Base-by-base conservation (phyloP, 2,329 filamentous ascomycete species). In the Scleromitrula shiraiana region DNA sequence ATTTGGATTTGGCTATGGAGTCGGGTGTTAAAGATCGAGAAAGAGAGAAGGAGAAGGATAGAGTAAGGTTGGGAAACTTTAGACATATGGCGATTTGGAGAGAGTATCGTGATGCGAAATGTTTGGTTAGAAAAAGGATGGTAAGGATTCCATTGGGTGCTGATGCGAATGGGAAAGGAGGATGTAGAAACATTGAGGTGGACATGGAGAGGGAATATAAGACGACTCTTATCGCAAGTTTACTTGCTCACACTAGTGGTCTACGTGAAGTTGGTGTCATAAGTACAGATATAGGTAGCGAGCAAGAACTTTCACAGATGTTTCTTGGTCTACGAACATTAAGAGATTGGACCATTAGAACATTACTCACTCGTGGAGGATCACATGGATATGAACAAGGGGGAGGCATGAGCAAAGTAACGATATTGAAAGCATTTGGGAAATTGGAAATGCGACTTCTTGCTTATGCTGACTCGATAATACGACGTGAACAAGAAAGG, bases 101-200 rank as follows among this genome's bases (percentile, higher is more conserved):
- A n/a, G 52, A 57, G 32, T 59, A 59, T 29, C 52, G 49, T 17
- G 55, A 57, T 40, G 43, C 53, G 14, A 40, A 47, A 10, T 58
- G 41, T 38, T 42, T 57, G 12, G 48, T 55, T 4, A 46, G 30
- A 5, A 46, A 46, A 8, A 46, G 44, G 17, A 33, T 35, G 5
- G 20, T 46, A 3, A n/a, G n/a, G n/a, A n/a, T n/a, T n/a, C n/a
- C n/a, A n/a, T n/a, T n/a, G n/a, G n/a, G n/a, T n/a, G n/a, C n/a
- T n/a, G n/a, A n/a, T n/a, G n/a, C n/a, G n/a, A n/a, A n/a, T n/a
- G n/a, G n/a, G n/a, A n/a, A n/a, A n/a, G n/a, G n/a, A n/a, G n/a
- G 14, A 17, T n/a, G 30, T 33, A 12, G 36, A 19, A 41, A 20
- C 12, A 32, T 44, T 26, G 41, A 44, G 4, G 26, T 44, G 7